Evolutionary conservation across 2,329 filamentous ascomycete genomes (phyloP), one percentile per base, ranked within the genome.

Genomic region (Phyllosticta citriasiana): DNA sequence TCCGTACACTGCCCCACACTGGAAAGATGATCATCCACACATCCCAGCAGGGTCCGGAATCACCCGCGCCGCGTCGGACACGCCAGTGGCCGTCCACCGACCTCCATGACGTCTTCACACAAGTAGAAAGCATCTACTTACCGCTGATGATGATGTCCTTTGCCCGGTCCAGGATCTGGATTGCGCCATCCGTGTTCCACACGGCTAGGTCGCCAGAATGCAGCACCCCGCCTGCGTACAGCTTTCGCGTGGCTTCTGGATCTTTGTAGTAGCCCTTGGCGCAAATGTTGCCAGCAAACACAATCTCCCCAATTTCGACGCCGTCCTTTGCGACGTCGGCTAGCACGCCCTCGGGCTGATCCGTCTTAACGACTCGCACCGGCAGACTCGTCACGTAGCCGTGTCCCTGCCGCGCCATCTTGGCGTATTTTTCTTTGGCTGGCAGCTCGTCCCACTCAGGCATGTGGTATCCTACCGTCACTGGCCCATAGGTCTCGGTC

Each of bases 61-160:
- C 52, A 27, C 52, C 22, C 22, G 22, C 26, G 52, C 22, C 22
- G 22, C 26, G 52, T 53, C 52, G 52, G 52, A 53, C 52, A 53
- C 4, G 40, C n/a, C 14, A n/a, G 16, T 19, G 12, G 16, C 40
- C 40, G 14, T 47, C 40, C 40, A n/a, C 40, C 40, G 40, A 47
- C 40, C 40, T 40, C 14, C 8, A 25, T 51, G 24, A 52, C 24
- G n/a, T n/a, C 40, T 22, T 22, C 19, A 22, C 26, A n/a, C 7
- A 24, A n/a, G 27, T 12, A 7, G 35, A 56, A 19, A n/a, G n/a
- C 1, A 12, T 25, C 6, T 57, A 73, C 81, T 67, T 78, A 89
- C 89, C 89, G 59, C 89, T 95, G 65, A 99, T 99, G 69, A 99
- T 99, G 59, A 99, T 97, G 71, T 99, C 94, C 78, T 99, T 99